Percentiles rank a stretch among this genome's conserved stretches.
Conservation (phyloP, 495 filamentous ascomycete species). For the Amphirosellinia nigrospora region DNA sequence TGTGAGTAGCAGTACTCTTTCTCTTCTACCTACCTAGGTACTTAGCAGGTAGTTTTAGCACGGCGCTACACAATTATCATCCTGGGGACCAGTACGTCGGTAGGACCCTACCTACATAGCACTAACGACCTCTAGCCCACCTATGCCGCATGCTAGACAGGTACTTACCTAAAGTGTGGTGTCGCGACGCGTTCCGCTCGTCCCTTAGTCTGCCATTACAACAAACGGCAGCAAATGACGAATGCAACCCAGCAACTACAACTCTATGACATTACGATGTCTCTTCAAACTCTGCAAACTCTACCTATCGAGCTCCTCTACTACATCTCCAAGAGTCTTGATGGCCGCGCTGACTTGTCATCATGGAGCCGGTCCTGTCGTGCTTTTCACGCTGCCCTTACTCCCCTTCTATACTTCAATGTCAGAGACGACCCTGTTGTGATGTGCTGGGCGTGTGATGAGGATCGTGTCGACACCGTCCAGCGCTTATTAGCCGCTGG, state of each 20-base stretch:
- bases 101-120: too few relatives aligned
- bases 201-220: too few relatives aligned
- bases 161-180: too few relatives aligned
- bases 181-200: too few relatives aligned
- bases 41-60: too few relatives aligned
- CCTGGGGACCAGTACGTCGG: too few relatives aligned
- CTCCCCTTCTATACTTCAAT: conserved; percentile 12
- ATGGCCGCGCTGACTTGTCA: conserved; percentile 16
- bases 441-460: conserved; percentile 25
- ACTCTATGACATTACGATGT: not conserved
- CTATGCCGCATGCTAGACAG: too few relatives aligned
- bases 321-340: conserved; percentile 6
- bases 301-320: conserved; percentile 26
- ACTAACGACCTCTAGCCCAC: too few relatives aligned
- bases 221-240: not conserved
- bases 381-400: conserved; percentile 17
- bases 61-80: too few relatives aligned
- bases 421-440: conserved; percentile 10
- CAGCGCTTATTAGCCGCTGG: conserved; percentile 24
- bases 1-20: too few relatives aligned
- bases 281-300: not conserved
- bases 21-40: too few relatives aligned
- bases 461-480: conserved; percentile 23
- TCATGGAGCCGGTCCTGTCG: conserved; percentile 28
- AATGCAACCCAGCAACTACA: not conserved